phyloP scores from a whole-genome alignment of 2,329 filamentous ascomycete species.

The Fusarium zealandicum region DNA sequence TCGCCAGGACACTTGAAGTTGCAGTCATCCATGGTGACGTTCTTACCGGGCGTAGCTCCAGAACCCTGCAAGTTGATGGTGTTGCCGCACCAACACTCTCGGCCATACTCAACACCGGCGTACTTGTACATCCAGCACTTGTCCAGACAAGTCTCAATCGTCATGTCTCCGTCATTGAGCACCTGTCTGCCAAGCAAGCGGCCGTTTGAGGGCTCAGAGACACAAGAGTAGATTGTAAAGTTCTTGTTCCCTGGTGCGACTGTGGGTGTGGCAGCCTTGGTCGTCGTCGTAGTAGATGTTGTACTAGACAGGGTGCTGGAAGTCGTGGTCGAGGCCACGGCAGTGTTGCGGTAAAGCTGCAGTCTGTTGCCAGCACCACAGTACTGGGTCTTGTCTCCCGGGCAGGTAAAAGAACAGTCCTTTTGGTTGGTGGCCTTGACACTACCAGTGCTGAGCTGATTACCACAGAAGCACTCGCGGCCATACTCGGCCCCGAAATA shows the following conservation, averaged over 20 bases:
- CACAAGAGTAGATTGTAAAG: conserved; percentile 49
- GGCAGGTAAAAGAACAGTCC: conserved; percentile 47
- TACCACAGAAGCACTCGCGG: conserved; percentile 51
- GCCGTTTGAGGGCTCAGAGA: conserved; percentile 44
- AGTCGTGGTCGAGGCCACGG: conserved; percentile 4
- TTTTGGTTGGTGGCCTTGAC: conserved; percentile 40
- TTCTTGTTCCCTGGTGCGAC: conserved; percentile 46
- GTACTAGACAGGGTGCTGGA: conserved; percentile 6
- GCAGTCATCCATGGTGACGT: conserved; percentile 44
- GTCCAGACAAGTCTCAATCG: conserved; percentile 44
- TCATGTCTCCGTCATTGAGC: conserved; percentile 46
- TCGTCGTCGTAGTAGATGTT: not conserved
- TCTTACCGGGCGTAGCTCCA: conserved; percentile 37
- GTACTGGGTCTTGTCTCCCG: conserved; percentile 44
- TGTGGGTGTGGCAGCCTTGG: conserved; percentile 31
- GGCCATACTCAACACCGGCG: conserved; percentile 49
- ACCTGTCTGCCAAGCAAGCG: conserved; percentile 44
- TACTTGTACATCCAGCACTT: conserved; percentile 46
- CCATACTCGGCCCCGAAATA: conserved; percentile 49
- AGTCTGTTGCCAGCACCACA: conserved; percentile 48
- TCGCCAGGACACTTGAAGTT: conserved; percentile 48
- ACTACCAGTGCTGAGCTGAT: conserved; percentile 41
- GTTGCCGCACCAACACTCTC: conserved; percentile 50
- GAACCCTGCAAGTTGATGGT: conserved; percentile 39
- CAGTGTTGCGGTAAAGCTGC: conserved; percentile 43